A percentile compares a stretch with the other conserved stretches of the same genome.
These are phyloP conservation scores for Aspergillus hortae DNA, from an alignment of 2,329 filamentous ascomycete genomes.

Conservation along the genomic window DNA sequence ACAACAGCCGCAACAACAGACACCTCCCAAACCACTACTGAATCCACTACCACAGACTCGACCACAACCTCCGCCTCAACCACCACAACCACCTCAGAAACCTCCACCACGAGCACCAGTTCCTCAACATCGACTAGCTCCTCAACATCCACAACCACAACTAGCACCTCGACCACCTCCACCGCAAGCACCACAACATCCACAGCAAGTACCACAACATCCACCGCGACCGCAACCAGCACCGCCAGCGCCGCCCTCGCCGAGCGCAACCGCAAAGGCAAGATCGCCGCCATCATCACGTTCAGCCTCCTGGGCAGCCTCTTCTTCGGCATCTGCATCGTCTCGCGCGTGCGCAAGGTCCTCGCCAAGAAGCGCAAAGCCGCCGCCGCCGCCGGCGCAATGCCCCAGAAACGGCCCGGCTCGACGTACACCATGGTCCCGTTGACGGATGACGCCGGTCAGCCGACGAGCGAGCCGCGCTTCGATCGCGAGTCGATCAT, in stretches of 20 bases:
- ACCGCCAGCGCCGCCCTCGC: neutral
- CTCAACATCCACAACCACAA: neutral
- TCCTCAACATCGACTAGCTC: neutral
- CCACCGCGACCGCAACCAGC: slow-evolving; percentile 1
- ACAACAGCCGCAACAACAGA: neutral
- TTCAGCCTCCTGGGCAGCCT: neutral
- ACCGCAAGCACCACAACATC: neutral
- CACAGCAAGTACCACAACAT: neutral
- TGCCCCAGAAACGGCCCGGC: neutral
- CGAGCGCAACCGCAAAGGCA: slow-evolving; percentile 2
- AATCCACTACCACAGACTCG: too few relatives aligned
- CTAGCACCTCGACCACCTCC: neutral
- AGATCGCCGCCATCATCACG: slow-evolving; percentile 1
- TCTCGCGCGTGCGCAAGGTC: neutral
- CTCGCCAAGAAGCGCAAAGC: neutral
- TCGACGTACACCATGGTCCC: slow-evolving; percentile 1
- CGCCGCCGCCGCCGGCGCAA: neutral
- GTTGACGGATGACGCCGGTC: neutral
- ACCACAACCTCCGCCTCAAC: too few relatives aligned
- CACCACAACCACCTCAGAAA: neutral
- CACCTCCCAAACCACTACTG: too few relatives aligned
- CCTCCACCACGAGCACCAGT: neutral
- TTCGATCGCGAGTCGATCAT: slow-evolving; percentile 2
- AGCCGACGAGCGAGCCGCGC: neutral
- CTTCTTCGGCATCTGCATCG: slow-evolving; percentile 1